These are phyloP conservation scores for Pyrenula aspistea DNA, from an alignment of 495 filamentous ascomycete species.

Conservation along the genomic window DNA sequence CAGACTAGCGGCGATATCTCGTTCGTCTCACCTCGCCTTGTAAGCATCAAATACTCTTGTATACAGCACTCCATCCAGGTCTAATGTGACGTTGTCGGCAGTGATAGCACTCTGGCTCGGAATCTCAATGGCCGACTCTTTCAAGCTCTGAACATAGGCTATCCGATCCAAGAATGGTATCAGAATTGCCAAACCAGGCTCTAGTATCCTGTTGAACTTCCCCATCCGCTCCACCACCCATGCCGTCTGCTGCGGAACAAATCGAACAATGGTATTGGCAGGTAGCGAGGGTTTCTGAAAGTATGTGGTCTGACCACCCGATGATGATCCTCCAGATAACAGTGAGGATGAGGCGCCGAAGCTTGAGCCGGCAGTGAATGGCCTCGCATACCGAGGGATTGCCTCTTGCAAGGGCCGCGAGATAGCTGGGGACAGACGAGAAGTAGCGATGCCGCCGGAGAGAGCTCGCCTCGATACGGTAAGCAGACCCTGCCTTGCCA, in stretches of 20 bases:
- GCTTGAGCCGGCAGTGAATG: neutral
- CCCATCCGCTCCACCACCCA: constrained; percentile 99
- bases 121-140: constrained; percentile 92
- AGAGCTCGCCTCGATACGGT: neutral
- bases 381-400: neutral
- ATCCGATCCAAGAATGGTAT: constrained; percentile 90
- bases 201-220: constrained; percentile 81
- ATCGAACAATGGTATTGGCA: constrained; percentile 88
- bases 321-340: neutral
- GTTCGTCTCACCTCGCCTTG: constrained; percentile 63
- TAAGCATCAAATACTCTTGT: constrained; percentile 95
- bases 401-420: neutral
- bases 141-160: constrained; percentile 93
- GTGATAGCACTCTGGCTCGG: constrained; percentile 94
- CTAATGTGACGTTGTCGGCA: constrained; percentile 93
- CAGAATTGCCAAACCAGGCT: constrained; percentile 82
- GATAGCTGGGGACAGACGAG: neutral
- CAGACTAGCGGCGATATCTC: constrained; percentile 1
- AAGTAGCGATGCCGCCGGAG: neutral
- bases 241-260: constrained; percentile 97
- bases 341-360: neutral
- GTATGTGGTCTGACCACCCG: constrained; percentile 32
- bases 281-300: constrained; percentile 56
- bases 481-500: neutral
- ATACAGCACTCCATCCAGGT: constrained; percentile 90